These are phyloP conservation scores for Fusarium keratoplasticum DNA, from an alignment of 2,329 filamentous ascomycete genomes.

Conservation along the genomic window DNA sequence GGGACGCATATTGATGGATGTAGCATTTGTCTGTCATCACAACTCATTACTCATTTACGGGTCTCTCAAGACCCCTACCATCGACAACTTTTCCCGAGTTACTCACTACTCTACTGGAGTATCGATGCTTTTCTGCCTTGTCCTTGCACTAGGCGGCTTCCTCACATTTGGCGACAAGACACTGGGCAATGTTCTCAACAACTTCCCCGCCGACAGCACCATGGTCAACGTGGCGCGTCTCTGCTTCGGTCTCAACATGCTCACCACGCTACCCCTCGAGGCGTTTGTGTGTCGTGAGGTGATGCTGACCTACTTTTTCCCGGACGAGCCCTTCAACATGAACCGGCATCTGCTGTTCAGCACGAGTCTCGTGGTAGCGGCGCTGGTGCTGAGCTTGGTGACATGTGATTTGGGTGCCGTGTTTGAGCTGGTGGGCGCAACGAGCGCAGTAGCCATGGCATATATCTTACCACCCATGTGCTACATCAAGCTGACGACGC, in stretches of 20 bases:
- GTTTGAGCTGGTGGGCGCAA: conserved; percentile 96
- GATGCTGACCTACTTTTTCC: conserved; percentile 86
- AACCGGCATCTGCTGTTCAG: conserved; percentile 89
- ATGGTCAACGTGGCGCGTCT: conserved; percentile 96
- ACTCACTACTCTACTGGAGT: conserved; percentile 94
- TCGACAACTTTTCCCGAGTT: conserved; percentile 92
- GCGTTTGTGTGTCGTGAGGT: conserved; percentile 98
- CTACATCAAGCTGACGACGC: conserved; percentile 90
- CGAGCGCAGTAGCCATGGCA: conserved; percentile 91
- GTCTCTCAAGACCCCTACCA: conserved; percentile 90
- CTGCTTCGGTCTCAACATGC: conserved; percentile 98
- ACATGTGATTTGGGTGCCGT: conserved; percentile 95
- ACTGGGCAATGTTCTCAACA: conserved; percentile 96
- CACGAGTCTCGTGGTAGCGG: conserved; percentile 81
- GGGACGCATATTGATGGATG: not conserved
- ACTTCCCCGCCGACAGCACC: conserved; percentile 89
- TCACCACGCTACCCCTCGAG: conserved; percentile 95
- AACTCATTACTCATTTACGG: conserved; percentile 98
- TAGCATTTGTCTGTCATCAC: conserved; percentile 81
- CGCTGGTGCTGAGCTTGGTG: conserved; percentile 81
- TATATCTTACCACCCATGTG: conserved; percentile 96
- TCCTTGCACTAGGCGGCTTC: conserved; percentile 90
- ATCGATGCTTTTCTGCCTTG: conserved; percentile 90
- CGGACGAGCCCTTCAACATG: conserved; percentile 79
- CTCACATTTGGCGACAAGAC: conserved; percentile 93